phyloP scores from a whole-genome alignment of 306 rosid genomes.

The Benincasa hispida region DNA sequence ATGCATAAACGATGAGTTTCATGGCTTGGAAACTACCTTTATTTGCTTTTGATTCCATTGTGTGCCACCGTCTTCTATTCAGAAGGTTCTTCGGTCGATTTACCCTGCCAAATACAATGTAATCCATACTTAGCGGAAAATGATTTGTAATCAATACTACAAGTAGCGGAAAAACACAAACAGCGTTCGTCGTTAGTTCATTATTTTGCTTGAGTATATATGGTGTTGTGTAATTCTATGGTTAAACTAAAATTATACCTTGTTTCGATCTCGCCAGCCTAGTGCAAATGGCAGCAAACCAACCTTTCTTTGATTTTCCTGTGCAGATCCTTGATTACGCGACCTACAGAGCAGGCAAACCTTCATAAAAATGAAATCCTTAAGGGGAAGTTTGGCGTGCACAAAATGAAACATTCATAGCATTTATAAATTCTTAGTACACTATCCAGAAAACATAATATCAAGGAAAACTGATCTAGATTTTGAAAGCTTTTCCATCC shows the following conservation, averaged over 20 bases:
- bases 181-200: neutral
- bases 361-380: conserved; percentile 13
- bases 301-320: conserved; percentile 36
- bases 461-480: neutral
- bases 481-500: neutral
- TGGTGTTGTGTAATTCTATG: neutral
- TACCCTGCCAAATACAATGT: neutral
- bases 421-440: neutral
- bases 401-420: neutral
- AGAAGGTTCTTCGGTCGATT: neutral
- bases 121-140: neutral
- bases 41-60: neutral
- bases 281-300: conserved; percentile 67
- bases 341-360: conserved; percentile 31
- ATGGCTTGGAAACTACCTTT: conserved; percentile 3
- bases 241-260: conserved; percentile 25
- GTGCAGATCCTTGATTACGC: conserved; percentile 19
- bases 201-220: neutral
- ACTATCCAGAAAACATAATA: neutral
- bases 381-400: no score
- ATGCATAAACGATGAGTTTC: neutral
- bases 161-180: neutral
- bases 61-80: neutral
- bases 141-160: neutral
- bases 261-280: conserved; percentile 87